Base-by-base conservation (phyloP, 257 asterid genomes). In the Ligustrum vulgare region DNA sequence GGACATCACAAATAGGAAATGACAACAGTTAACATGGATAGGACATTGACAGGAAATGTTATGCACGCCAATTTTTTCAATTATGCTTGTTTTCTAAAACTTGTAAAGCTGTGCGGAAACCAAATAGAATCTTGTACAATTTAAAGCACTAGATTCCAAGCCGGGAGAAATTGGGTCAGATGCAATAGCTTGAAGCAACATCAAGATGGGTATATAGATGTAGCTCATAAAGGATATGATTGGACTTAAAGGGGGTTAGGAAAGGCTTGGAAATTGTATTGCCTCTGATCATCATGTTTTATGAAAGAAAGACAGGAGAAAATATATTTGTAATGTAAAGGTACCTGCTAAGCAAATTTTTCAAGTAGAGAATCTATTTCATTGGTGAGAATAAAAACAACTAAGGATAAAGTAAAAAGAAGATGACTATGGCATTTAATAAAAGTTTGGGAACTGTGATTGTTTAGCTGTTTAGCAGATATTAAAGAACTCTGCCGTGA, bases 21-120 rank as follows among this genome's bases (percentile, higher is more conserved):
- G 28, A 66, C 8, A 74, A 60, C 39, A 69, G 64, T 77, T 37
- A 62, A 77, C 70, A 75, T 80, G 79, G 37, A 67, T 41, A 49
- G 63, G 31, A 67, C 58, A 28, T 45, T 49, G 69, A 47, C 12
- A 73, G 67, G 74, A 62, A 70, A 71, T 62, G 63, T 65, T 70
- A 74, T 43, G 51, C 9, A 15, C 47, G 0, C 47, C 47, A 39
- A 39, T 8, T 39, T 12, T 8, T 39, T 39, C 47, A 39, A 31
- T 22, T 67, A 34, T 5, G 34, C 47, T 62, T n/a, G 63, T n/a
- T 33, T 74, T 11, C 28, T 5, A 37, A 28, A 15, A 13, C 56
- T 62, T 35, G 37, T 66, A 23, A 23, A 41, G 45, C 62, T 3
- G 62, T 60, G 28, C 63, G n/a, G 45, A 23, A 74, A 74, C 64